Percentiles rank a stretch among this genome's conserved stretches.
phyloP scores from a whole-genome alignment of 805 yeast species.

The Ogataea degrootiae region DNA sequence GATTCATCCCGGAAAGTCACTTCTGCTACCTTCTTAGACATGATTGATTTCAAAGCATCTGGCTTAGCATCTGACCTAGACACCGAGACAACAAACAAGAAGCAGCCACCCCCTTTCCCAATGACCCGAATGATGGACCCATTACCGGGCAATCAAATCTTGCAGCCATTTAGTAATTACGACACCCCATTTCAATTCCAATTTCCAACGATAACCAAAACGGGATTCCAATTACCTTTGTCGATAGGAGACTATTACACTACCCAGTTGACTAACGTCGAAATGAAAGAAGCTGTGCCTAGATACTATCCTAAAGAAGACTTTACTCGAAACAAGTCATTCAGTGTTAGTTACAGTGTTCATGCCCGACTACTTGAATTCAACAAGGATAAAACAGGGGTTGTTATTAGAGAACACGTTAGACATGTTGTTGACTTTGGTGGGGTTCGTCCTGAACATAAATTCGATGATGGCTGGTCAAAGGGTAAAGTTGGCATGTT shows the following conservation, averaged over 20 bases:
- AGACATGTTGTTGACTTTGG: constrained; percentile 13
- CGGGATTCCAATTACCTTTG: constrained; percentile 11
- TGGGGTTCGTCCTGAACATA: neutral
- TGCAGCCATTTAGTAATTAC: constrained; percentile 11
- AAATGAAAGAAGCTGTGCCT: neutral
- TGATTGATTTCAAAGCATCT: constrained; percentile 33
- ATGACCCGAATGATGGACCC: neutral
- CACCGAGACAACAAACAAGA: neutral
- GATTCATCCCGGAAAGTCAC: constrained; percentile 8
- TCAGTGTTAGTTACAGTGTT: constrained; percentile 12
- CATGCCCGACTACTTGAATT: constrained; percentile 13
- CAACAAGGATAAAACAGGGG: constrained; percentile 1
- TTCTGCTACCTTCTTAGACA: constrained; percentile 31
- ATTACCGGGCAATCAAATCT: constrained; percentile 13
- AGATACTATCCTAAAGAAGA: neutral
- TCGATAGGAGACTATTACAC: constrained; percentile 15
- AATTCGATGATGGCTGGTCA: too few species aligned
- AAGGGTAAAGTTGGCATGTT: neutral
- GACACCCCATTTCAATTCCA: constrained; percentile 14
- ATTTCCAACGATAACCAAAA: constrained; percentile 11
- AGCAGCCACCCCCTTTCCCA: neutral
- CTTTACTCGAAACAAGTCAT: constrained; percentile 1
- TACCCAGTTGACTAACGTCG: neutral
- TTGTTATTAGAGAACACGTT: constrained; percentile 11
- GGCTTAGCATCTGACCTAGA: constrained; percentile 11